These are phyloP conservation scores for Kazachstania sp. DNA, from an alignment of 1,139 yeast genomes.

Conservation along the genomic window DNA sequence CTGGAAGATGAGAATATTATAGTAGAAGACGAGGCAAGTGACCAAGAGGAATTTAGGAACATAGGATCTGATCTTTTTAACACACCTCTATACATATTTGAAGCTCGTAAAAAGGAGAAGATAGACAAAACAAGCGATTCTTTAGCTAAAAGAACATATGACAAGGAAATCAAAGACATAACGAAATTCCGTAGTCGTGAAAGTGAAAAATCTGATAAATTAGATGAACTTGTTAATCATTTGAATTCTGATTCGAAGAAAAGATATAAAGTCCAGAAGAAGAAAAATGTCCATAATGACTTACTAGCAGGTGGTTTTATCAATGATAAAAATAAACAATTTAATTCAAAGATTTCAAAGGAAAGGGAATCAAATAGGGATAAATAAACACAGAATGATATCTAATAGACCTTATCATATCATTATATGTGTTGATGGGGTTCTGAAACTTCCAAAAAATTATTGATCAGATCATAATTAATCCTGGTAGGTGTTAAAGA, in stretches of 20 bases:
- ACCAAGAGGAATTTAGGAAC: conserved; percentile 29
- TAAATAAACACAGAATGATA: not conserved
- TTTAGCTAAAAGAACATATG: conserved; percentile 25
- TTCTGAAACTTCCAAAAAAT: too few relatives aligned
- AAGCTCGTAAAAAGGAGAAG: conserved; percentile 31
- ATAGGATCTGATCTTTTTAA: not conserved
- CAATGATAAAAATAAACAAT: conserved; percentile 71
- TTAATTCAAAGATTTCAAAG: conserved; percentile 56
- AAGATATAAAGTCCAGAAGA: conserved; percentile 19
- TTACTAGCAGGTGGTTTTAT: conserved; percentile 25
- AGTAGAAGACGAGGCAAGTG: conserved; percentile 7
- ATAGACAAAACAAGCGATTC: conserved; percentile 19
- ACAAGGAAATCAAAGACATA: conserved; percentile 34
- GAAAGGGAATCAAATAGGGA: conserved; percentile 2
- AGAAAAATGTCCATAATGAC: conserved; percentile 10
- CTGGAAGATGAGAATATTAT: not conserved
- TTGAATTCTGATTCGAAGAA: conserved; percentile 20
- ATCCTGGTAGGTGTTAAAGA: too few relatives aligned
- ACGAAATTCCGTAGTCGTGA: conserved; percentile 19
- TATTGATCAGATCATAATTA: too few relatives aligned
- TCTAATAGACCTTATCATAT: not conserved
- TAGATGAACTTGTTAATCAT: conserved; percentile 17
- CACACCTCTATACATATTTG: conserved; percentile 42
- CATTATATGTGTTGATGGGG: too few relatives aligned
- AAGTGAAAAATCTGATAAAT: conserved; percentile 15